Evolutionary conservation across 371 early-diverging fungal species (phyloP).

Genomic region (Cokeromyces recurvatus): DNA sequence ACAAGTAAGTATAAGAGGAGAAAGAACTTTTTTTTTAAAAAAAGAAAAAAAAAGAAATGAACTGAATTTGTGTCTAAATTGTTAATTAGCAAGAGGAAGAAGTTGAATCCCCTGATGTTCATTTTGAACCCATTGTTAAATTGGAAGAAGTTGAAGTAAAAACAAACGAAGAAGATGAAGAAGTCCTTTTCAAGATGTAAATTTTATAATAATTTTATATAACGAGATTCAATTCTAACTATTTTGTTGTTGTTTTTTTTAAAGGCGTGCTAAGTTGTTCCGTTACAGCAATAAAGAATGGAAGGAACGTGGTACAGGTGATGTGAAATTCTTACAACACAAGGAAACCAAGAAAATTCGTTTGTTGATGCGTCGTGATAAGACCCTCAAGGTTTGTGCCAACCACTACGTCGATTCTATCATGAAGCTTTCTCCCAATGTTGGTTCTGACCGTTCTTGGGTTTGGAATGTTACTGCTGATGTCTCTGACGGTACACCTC

Average conservation of each 20-base stretch:
- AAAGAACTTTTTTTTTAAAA: neutral
- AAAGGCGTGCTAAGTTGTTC: slow-evolving; percentile 96
- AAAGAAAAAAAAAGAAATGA: neutral
- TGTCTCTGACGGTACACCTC: slow-evolving; percentile 82
- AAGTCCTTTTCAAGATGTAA: slow-evolving; percentile 91
- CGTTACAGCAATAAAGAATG: slow-evolving; percentile 92
- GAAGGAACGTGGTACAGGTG: slow-evolving; percentile 99
- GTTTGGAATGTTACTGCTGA: slow-evolving; percentile 91
- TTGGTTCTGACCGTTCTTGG: slow-evolving; percentile 97
- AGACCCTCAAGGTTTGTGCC: slow-evolving; percentile 97
- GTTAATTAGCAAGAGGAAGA: slow-evolving; percentile 57
- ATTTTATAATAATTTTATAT: too few relatives aligned
- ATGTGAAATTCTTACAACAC: slow-evolving; percentile 92
- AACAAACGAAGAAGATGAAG: slow-evolving; percentile 95
- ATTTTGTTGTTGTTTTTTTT: neutral
- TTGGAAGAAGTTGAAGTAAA: slow-evolving; percentile 89
- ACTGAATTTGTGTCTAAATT: neutral
- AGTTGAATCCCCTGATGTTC: slow-evolving; percentile 85
- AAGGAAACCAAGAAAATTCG: slow-evolving; percentile 84
- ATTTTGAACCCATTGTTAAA: slow-evolving; percentile 96
- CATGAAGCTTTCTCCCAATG: slow-evolving; percentile 87
- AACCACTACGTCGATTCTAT: slow-evolving; percentile 92
- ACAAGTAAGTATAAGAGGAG: slow-evolving; percentile 14
- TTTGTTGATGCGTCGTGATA: slow-evolving; percentile 95
- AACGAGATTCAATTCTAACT: neutral